Percentiles rank a stretch among this genome's conserved stretches.
phyloP scores from a whole-genome alignment of 768 basidiomycete species.

The Pleurotus giganteus region DNA sequence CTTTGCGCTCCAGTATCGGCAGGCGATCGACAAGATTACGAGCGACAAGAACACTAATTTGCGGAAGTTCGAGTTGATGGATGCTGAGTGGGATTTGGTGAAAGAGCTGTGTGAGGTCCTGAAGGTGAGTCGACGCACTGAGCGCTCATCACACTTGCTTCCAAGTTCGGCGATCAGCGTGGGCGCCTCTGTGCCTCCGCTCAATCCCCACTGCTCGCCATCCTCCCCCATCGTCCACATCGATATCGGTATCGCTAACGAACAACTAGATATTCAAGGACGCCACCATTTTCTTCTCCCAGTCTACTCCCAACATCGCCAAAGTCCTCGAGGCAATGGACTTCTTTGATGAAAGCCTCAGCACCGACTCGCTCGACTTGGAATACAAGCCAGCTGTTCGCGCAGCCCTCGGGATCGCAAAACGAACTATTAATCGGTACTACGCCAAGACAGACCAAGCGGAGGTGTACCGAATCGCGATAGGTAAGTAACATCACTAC shows the following conservation, averaged over 20 bases:
- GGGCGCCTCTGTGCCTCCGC: neutral
- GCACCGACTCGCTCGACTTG: neutral
- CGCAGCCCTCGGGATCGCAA: constrained; percentile 20
- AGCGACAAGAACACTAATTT: constrained; percentile 12
- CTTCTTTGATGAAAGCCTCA: neutral
- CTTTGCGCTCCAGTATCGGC: constrained; percentile 20
- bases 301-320: constrained; percentile 16
- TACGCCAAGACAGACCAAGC: constrained; percentile 30
- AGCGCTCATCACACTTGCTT: no score
- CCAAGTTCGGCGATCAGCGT: no score
- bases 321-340: constrained; percentile 31
- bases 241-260: neutral
- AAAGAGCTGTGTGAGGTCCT: neutral
- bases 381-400: constrained; percentile 17
- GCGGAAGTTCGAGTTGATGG: constrained; percentile 13
- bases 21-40: constrained; percentile 19
- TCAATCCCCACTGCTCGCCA: neutral
- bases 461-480: constrained; percentile 32
- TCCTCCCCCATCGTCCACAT: neutral
- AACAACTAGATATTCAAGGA: constrained; percentile 10
- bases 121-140: no score
- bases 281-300: constrained; percentile 11
- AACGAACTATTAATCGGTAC: constrained; percentile 29
- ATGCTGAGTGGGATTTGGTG: constrained; percentile 20
- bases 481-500: constrained; percentile 30